These are phyloP conservation scores for Macrotyloma uniflorum DNA, from an alignment of 306 rosid genomes.

Conservation along the genomic window DNA sequence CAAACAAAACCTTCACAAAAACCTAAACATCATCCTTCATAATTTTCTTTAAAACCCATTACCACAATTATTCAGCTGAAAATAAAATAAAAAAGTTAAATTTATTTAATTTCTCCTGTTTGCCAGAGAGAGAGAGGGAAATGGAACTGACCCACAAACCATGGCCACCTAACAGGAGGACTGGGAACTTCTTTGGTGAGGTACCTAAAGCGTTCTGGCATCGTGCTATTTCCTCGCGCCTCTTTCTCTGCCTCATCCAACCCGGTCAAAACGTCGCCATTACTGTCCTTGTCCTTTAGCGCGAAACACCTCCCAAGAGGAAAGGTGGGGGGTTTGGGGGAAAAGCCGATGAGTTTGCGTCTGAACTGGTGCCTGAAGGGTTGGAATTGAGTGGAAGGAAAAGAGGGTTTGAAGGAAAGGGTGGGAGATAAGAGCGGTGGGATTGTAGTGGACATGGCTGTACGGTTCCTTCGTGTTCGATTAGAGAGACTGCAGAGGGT, in stretches of 20 bases:
- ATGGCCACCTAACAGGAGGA: slow-evolving; percentile 83
- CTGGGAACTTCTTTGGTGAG: slow-evolving; percentile 73
- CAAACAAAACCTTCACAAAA: not conserved
- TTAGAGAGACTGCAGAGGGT: slow-evolving; percentile 11
- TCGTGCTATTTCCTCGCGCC: slow-evolving; percentile 60
- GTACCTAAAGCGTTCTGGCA: slow-evolving; percentile 83
- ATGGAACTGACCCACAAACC: slow-evolving; percentile 62
- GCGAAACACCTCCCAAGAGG: slow-evolving; percentile 44
- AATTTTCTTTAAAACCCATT: not conserved
- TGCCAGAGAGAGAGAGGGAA: not conserved
- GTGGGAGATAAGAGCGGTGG: slow-evolving; percentile 47
- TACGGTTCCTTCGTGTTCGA: not conserved
- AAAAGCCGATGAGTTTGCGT: slow-evolving; percentile 35
- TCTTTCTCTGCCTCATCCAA: slow-evolving; percentile 61
- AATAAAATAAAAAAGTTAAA: not conserved
- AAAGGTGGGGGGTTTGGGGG: slow-evolving; percentile 40
- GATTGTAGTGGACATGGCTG: slow-evolving; percentile 56
- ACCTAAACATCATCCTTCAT: not conserved
- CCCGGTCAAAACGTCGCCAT: slow-evolving; percentile 23
- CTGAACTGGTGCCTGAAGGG: slow-evolving; percentile 29
- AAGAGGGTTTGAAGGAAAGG: slow-evolving; percentile 46
- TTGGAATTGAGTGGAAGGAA: slow-evolving; percentile 43
- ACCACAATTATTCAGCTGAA: not conserved
- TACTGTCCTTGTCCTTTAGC: slow-evolving; percentile 15
- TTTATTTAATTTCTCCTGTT: too few species aligned